These are phyloP conservation scores for Leccinum rimulosum DNA, from an alignment of 768 basidiomycete species.

Conservation along the genomic window DNA sequence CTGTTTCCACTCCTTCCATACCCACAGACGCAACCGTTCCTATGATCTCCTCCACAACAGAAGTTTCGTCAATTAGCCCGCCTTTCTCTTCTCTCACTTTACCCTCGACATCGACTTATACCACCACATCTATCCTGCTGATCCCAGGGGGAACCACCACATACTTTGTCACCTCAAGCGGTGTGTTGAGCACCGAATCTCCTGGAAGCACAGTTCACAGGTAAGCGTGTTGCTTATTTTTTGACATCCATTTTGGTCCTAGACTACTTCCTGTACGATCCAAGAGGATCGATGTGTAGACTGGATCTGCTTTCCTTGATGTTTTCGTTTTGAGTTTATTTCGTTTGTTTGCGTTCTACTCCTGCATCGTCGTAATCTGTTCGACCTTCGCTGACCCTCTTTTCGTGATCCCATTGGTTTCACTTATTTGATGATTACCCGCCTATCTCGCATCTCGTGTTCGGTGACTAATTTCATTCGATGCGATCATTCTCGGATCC, in stretches of 20 bases:
- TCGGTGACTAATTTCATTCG: constrained; percentile 3
- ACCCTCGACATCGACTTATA: constrained; percentile 19
- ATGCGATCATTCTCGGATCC: constrained; percentile 4
- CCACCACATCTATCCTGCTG: constrained; percentile 17
- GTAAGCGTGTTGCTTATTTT: constrained; percentile 16
- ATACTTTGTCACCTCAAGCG: constrained; percentile 18
- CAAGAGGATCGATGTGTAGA: constrained; percentile 8
- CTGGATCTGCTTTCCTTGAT: constrained; percentile 4
- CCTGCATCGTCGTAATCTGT: constrained; percentile 20
- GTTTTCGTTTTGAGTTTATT: constrained; percentile 1
- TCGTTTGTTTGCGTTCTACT: constrained; percentile 10
- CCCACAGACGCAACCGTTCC: constrained; percentile 6
- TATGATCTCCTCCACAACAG: constrained; percentile 16
- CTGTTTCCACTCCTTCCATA: background rate
- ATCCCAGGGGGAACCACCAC: constrained; percentile 16
- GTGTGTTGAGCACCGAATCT: constrained; percentile 23
- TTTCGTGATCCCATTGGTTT: constrained; percentile 15
- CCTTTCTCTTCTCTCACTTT: background rate
- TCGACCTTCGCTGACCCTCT: constrained; percentile 16
- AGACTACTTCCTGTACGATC: constrained; percentile 6
- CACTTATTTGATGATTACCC: constrained; percentile 9
- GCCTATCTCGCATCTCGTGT: constrained; percentile 2
- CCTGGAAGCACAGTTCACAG: constrained; percentile 3
- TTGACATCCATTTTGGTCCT: background rate
- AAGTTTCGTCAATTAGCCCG: constrained; percentile 4